A percentile compares a stretch with the other conserved stretches of the same genome.
Evolutionary conservation across 352 stramenopile species (phyloP).

Genomic region (Salisapilia sapeloensis): DNA sequence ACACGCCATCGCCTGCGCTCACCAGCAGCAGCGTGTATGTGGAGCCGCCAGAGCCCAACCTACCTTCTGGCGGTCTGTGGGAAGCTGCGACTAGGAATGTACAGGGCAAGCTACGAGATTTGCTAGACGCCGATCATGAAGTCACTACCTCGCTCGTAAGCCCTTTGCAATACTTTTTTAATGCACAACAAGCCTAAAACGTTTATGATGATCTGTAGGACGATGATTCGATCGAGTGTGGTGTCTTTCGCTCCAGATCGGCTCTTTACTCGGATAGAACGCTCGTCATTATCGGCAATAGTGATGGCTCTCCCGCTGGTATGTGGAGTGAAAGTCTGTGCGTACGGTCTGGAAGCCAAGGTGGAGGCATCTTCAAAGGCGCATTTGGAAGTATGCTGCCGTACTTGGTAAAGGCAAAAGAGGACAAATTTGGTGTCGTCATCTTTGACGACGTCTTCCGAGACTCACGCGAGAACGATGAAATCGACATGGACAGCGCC

Average conservation of each 20-base stretch:
- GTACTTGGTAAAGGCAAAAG: slow-evolving; percentile 58
- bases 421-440: slow-evolving; percentile 49
- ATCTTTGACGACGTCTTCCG: slow-evolving; percentile 55
- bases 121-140: slow-evolving; percentile 43
- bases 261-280: slow-evolving; percentile 42
- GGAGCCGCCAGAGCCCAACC: slow-evolving; percentile 33
- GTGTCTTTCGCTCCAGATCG: slow-evolving; percentile 35
- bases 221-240: slow-evolving; percentile 33
- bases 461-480: slow-evolving; percentile 17
- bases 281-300: slow-evolving; percentile 49
- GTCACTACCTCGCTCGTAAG: slow-evolving; percentile 29
- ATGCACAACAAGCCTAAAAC: too few relatives aligned
- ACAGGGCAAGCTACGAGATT: slow-evolving; percentile 47
- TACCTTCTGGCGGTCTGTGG: slow-evolving; percentile 27
- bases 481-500: slow-evolving; percentile 39
- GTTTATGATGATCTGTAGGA: slow-evolving; percentile 14
- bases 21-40: slow-evolving; percentile 22
- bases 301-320: slow-evolving; percentile 28
- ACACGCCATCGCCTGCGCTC: slow-evolving; percentile 14
- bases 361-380: slow-evolving; percentile 55
- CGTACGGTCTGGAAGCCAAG: slow-evolving; percentile 36
- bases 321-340: slow-evolving; percentile 47
- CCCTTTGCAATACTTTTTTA: slow-evolving; percentile 1
- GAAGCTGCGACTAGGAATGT: slow-evolving; percentile 54
- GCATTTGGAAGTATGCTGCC: slow-evolving; percentile 57